These are phyloP conservation scores for Candolleomyces aberdarensis DNA, from an alignment of 768 basidiomycete species.

Conservation along the genomic window DNA sequence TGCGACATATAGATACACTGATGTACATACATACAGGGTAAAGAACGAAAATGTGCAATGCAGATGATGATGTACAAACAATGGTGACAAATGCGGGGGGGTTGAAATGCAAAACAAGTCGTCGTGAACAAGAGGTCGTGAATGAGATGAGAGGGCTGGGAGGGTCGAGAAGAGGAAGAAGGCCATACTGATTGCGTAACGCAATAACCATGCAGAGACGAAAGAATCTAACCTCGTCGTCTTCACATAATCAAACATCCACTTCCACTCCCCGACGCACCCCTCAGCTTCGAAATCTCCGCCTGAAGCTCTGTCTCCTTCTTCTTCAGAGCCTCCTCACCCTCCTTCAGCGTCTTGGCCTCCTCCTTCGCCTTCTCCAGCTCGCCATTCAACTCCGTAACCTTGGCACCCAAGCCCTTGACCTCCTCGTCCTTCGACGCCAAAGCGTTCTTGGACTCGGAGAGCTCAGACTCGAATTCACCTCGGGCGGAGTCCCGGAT, in stretches of 20 bases:
- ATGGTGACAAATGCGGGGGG: too few species aligned
- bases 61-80: too few species aligned
- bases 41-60: too few species aligned
- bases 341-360: constrained; percentile 2
- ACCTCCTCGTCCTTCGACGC: background rate
- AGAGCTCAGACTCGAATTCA: background rate
- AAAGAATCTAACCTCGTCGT: background rate
- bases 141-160: too few species aligned
- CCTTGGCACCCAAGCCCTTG: background rate
- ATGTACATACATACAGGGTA: too few species aligned
- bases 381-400: background rate
- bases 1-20: too few species aligned
- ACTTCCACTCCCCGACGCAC: background rate
- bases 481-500: background rate
- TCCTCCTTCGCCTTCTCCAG: background rate
- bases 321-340: background rate
- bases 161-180: too few species aligned
- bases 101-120: too few species aligned
- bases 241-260: background rate
- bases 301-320: constrained; percentile 1
- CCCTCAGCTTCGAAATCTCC: constrained; percentile 2
- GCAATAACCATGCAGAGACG: too few species aligned
- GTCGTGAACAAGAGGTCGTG: too few species aligned
- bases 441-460: background rate
- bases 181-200: too few species aligned